phyloP scores from a whole-genome alignment of 352 stramenopile species.

The Phytophthora nicotianae region DNA sequence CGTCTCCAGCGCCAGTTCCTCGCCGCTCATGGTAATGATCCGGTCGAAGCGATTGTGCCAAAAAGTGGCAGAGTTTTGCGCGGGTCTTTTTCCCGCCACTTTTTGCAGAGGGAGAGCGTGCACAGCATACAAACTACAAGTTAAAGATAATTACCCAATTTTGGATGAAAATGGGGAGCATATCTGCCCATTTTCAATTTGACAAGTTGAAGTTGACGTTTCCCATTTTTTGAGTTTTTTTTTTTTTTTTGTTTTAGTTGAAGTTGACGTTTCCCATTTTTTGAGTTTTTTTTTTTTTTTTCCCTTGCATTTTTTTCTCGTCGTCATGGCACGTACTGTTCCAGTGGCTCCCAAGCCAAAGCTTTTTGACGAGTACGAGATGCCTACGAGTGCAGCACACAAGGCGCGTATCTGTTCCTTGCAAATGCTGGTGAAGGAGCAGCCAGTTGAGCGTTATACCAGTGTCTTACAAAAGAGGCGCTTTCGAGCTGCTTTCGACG shows the following conservation, averaged over 20 bases:
- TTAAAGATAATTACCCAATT: conserved; percentile 1
- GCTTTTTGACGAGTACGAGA: conserved; percentile 29
- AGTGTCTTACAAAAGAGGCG: conserved; percentile 18
- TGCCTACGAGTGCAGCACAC: conserved; percentile 11
- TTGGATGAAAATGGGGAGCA: conserved; percentile 1
- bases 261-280: no score
- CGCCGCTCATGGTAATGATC: conserved; percentile 37
- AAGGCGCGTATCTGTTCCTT: conserved; percentile 17
- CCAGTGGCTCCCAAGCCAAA: conserved; percentile 8
- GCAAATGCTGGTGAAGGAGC: conserved; percentile 19
- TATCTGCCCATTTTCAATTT: not conserved
- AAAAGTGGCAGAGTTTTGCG: conserved; percentile 2
- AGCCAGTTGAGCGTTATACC: not conserved
- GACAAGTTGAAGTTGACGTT: conserved; percentile 9
- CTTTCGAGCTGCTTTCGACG: conserved; percentile 24
- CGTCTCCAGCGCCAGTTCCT: conserved; percentile 76
- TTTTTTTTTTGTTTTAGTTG: no score
- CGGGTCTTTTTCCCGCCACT: conserved; percentile 23
- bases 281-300: no score
- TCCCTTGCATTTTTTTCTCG: no score
- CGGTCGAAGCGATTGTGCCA: conserved; percentile 6
- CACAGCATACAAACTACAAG: conserved; percentile 23
- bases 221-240: no score
- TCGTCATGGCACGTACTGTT: conserved; percentile 15
- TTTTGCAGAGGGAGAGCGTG: conserved; percentile 24